These are phyloP conservation scores for Corinectria fuckeliana DNA, from an alignment of 2,329 filamentous ascomycete species.

Conservation along the genomic window DNA sequence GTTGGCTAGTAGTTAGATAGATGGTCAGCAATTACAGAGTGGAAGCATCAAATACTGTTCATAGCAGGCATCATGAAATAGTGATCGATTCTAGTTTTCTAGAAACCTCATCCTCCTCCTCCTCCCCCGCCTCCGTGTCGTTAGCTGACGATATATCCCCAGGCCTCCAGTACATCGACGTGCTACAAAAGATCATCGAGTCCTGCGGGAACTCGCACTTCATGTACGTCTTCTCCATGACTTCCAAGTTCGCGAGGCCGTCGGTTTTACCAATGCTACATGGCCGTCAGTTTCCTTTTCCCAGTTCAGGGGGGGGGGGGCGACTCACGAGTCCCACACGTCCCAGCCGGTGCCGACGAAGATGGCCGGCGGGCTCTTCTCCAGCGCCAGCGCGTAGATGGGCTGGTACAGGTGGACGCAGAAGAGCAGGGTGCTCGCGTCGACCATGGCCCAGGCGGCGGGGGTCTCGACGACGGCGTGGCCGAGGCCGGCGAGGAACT, in stretches of 20 bases:
- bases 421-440: conserved; percentile 60
- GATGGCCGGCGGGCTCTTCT: conserved; percentile 53
- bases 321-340: conserved; percentile 57
- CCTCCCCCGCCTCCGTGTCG: not conserved
- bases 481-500: conserved; percentile 62
- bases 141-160: not conserved
- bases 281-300: not conserved
- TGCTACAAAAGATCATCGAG: conserved; percentile 34
- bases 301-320: no score
- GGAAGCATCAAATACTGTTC: not conserved
- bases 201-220: conserved; percentile 33
- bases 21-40: not conserved
- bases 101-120: conserved; percentile 13
- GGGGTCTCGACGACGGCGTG: conserved; percentile 60
- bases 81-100: conserved; percentile 29
- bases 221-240: conserved; percentile 31
- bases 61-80: conserved; percentile 18
- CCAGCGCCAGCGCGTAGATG: conserved; percentile 60
- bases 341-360: conserved; percentile 64
- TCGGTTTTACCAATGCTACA: conserved; percentile 21
- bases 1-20: no score
- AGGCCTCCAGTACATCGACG: conserved; percentile 37
- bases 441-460: conserved; percentile 57
- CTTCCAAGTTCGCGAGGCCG: conserved; percentile 29
- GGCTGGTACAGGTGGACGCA: conserved; percentile 66